Percentiles rank a stretch among this genome's conserved stretches.
These are phyloP conservation scores for Talaromyces verruculosus DNA, from an alignment of 2,329 filamentous ascomycete genomes.

Conservation along the genomic window DNA sequence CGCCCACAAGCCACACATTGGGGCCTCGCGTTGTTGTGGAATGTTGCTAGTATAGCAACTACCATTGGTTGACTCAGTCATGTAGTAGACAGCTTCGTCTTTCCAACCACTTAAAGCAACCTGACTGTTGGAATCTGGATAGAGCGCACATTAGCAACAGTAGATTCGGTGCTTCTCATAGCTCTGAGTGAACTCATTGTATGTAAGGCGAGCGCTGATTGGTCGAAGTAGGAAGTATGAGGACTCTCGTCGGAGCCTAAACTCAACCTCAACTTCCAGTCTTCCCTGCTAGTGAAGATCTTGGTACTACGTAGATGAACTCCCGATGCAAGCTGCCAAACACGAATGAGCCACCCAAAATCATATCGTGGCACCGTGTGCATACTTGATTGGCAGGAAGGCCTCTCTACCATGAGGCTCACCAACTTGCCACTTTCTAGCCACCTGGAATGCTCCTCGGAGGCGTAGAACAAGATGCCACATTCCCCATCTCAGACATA, in stretches of 20 bases:
- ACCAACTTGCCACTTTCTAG: background rate
- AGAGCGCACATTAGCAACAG: background rate
- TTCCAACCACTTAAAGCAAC: background rate
- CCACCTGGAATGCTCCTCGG: background rate
- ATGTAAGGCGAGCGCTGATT: background rate
- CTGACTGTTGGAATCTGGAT: background rate
- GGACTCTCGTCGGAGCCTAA: background rate
- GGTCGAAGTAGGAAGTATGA: background rate
- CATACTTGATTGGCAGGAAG: background rate
- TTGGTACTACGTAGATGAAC: background rate
- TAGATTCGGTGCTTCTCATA: background rate
- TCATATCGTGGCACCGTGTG: background rate
- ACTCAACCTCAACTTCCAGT: background rate
- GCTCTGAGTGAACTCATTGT: background rate
- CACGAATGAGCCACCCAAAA: background rate
- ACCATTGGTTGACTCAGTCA: background rate
- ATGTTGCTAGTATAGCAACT: background rate
- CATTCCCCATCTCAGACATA: background rate
- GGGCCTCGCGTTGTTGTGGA: background rate
- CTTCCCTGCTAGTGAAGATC: background rate
- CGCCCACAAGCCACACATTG: background rate
- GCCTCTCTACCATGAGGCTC: background rate
- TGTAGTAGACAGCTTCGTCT: background rate
- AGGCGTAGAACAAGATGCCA: background rate
- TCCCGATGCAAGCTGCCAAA: too few relatives aligned